These are phyloP conservation scores for Platanthera zijinensis DNA, from an alignment of 106 monocot species.

Conservation along the genomic window DNA sequence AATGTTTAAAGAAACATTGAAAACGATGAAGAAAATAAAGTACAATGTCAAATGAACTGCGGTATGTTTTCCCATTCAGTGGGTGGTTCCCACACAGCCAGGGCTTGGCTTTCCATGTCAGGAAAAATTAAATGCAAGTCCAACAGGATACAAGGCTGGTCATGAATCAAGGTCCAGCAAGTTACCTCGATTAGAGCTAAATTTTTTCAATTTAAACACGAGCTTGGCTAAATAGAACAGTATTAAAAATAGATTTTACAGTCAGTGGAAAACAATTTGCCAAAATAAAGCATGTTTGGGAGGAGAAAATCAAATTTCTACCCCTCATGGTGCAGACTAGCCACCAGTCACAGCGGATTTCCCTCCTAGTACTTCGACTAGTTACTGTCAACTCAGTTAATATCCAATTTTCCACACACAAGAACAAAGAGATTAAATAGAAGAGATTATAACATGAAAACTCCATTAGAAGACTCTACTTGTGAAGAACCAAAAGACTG, in stretches of 20 bases:
- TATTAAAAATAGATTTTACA: not conserved
- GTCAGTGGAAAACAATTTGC: not conserved
- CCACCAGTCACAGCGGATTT: no score
- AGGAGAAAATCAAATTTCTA: no score
- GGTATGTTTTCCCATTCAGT: not conserved
- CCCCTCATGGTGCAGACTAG: no score
- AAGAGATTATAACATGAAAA: no score
- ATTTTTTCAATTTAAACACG: not conserved
- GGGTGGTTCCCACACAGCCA: not conserved
- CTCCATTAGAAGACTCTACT: no score
- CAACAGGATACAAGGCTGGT: not conserved
- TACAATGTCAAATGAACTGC: not conserved
- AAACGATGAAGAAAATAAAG: not conserved
- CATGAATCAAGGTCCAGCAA: not conserved
- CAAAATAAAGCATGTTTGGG: no score
- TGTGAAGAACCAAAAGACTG: no score
- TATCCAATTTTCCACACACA: no score
- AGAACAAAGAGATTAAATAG: no score
- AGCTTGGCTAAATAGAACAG: not conserved
- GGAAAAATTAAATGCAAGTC: not conserved
- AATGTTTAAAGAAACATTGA: not conserved
- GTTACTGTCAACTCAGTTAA: no score
- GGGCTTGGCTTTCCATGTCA: not conserved
- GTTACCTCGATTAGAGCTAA: not conserved
- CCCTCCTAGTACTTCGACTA: no score